Conservation (phyloP, 305 asterid genomes). For the Solanum aculeatissimum region DNA sequence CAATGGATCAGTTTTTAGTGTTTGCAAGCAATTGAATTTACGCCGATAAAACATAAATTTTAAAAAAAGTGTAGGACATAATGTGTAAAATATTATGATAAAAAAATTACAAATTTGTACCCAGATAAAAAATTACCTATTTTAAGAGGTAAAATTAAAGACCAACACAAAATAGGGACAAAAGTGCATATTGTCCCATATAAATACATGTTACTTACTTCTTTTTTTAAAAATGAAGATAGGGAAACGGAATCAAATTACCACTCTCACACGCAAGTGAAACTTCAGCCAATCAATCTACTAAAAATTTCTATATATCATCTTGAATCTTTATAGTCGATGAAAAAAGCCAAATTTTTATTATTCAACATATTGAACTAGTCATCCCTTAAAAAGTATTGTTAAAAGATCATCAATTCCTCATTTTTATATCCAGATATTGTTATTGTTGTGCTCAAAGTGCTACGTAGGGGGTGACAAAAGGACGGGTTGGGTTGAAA, state of each 20-base stretch:
- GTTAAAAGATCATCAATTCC: no score
- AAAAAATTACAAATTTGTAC: no score
- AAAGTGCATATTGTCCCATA: not conserved
- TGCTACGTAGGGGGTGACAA: no score
- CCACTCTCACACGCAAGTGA: not conserved
- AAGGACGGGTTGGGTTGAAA: no score
- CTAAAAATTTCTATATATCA: no score
- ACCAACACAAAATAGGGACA: not conserved
- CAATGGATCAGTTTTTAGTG: not conserved
- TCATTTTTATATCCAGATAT: no score
- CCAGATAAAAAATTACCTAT: not conserved
- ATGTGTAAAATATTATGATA: not conserved
- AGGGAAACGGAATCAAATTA: not conserved
- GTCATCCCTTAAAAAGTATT: no score
- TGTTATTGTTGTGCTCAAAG: no score
- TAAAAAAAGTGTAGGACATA: not conserved
- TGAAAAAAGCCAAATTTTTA: no score
- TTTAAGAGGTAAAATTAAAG: not conserved
- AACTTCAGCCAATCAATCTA: no score
- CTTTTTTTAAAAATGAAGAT: not conserved
- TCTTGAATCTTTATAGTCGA: no score
- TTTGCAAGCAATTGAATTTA: not conserved
- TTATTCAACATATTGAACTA: no score
- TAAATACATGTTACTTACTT: not conserved
- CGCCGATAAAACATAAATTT: not conserved